Evolutionary conservation across 169 alveolate genomes (phyloP), one percentile per base, ranked within the genome.

Genomic region (Theileria orientalis): DNA sequence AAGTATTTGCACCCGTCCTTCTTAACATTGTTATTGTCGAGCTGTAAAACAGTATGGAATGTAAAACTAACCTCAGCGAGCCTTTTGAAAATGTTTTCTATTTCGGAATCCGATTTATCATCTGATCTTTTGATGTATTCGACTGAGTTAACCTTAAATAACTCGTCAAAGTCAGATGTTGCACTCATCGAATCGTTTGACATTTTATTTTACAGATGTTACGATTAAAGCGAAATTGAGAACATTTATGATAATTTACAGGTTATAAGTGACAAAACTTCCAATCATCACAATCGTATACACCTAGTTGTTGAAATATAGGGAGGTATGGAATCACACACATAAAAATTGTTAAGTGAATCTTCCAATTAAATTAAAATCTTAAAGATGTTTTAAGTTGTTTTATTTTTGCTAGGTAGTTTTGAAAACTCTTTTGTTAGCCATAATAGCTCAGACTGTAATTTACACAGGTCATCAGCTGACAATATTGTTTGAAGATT

Each of bases 371-470:
- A 16, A 11, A 16, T 16, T 13, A 11, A 13, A 42, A 11, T 42
- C 19, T 42, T 5, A 3, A 7, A 33, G 44, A 56, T 56, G 19
- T 56, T 8, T 16, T n/a, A n/a, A n/a, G n/a, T n/a, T n/a, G n/a
- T n/a, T n/a, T n/a, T n/a, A n/a, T n/a, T n/a, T n/a, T n/a, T n/a
- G n/a, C 25, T 49, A 49, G 25, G 60, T 49, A 49, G 25, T 49
- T 49, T 49, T 21, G 60, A 49, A 59, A 35, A 59, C 25, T 68
- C 51, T 41, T 69, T 71, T 9, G 79, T 42, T 30, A 76, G 62
- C 80, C 85, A 66, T 14, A 76, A 32, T 3, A 61, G 44, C 16
- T 76, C 79, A 8, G 77, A 52, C 72, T 76, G 85, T 27, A 76
- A 70, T 54, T 61, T 69, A 33, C 74, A 63, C 8, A 76, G 64